phyloP scores from a whole-genome alignment of 116 monocot species.

The Iris pallida region DNA sequence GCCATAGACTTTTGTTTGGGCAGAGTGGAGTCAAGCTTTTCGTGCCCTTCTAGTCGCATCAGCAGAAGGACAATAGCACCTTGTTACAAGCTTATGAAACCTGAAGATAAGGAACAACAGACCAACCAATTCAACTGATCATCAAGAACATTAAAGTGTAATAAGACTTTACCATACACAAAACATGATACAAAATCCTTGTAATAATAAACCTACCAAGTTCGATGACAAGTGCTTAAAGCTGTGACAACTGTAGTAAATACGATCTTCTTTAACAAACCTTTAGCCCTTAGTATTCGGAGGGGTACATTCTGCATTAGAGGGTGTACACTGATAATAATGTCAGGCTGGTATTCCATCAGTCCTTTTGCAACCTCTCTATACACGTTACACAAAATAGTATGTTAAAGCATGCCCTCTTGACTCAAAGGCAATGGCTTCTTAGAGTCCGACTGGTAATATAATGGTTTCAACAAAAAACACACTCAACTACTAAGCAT shows the following conservation, averaged over 20 bases:
- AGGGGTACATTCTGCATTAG: conserved; percentile 98
- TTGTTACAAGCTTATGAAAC: conserved; percentile 98
- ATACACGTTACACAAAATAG: conserved; percentile 8
- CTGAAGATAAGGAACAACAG: no score
- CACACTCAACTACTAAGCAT: no score
- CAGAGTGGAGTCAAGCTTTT: conserved; percentile 78
- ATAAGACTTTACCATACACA: no score
- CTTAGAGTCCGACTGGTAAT: background rate
- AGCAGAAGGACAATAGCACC: conserved; percentile 94
- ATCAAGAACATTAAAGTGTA: no score
- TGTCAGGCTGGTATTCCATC: conserved; percentile 98
- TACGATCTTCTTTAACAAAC: conserved; percentile 86
- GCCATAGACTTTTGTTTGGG: conserved; percentile 93
- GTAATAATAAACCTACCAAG: conserved; percentile 56
- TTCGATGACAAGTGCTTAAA: conserved; percentile 99
- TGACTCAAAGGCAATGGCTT: conserved; percentile 1
- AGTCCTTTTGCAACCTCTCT: conserved; percentile 96
- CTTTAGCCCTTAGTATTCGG: conserved; percentile 74
- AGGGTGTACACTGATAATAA: conserved; percentile 99
- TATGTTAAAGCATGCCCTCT: conserved; percentile 11
- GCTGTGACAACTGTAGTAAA: conserved; percentile 99
- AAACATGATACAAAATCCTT: no score
- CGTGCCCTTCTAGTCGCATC: conserved; percentile 85
- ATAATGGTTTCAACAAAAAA: background rate
- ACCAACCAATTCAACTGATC: no score